Evolutionary conservation across 2,329 filamentous ascomycete species (phyloP).

Genomic region (Ophiognomonia clavigignenti-juglandacearum): DNA sequence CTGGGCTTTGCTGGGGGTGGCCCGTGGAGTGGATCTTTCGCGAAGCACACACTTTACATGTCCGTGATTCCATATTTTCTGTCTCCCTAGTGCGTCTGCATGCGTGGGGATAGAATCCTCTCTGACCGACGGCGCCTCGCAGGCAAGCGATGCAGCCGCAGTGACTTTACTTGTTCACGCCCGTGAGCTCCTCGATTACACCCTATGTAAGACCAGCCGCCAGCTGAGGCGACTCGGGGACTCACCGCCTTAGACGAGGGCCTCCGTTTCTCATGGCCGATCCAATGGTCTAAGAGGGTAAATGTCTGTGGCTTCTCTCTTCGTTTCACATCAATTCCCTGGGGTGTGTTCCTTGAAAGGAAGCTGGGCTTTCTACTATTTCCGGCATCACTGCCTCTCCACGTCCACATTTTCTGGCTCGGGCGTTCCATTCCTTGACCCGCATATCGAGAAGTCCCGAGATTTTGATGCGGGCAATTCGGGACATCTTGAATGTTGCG

Average conservation of each 20-base stretch:
- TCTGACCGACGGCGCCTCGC: background rate
- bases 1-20: background rate
- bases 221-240: background rate
- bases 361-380: background rate
- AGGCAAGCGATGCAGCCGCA: background rate
- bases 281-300: background rate
- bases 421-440: constrained; percentile 6
- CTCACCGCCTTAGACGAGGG: background rate
- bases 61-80: background rate
- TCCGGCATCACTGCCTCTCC: background rate
- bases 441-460: constrained; percentile 5
- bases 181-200: background rate
- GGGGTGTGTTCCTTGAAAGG: background rate
- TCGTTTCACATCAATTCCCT: background rate
- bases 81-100: background rate
- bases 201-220: background rate
- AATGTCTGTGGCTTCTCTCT: no score
- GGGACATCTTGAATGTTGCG: background rate
- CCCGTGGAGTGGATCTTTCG: constrained; percentile 1
- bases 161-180: background rate
- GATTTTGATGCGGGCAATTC: constrained; percentile 10
- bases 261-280: background rate
- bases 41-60: background rate
- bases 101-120: background rate
- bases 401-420: background rate